Evolutionary conservation across 106 monocot genomes (phyloP).

Genomic region (Allium cepa): DNA sequence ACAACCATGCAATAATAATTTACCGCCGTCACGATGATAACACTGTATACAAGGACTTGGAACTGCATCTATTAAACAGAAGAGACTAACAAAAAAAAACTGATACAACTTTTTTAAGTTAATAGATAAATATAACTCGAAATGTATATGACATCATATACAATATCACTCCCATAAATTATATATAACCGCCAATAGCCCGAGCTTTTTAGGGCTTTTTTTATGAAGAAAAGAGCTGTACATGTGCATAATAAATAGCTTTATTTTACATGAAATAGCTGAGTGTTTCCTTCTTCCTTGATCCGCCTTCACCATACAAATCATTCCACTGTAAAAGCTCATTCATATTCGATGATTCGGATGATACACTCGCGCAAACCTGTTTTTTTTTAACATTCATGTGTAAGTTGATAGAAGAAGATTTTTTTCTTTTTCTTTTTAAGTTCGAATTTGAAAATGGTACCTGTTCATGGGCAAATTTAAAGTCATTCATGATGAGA

Average conservation of each 20-base stretch:
- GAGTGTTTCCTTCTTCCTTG: constrained; percentile 52
- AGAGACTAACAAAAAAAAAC: too few relatives aligned
- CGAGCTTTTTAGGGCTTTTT: constrained; percentile 2
- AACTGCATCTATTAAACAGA: too few relatives aligned
- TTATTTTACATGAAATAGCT: constrained; percentile 55
- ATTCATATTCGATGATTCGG: constrained; percentile 45
- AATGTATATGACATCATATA: constrained; percentile 12
- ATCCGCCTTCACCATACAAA: constrained; percentile 58
- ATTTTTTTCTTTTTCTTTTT: background rate
- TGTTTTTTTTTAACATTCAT: background rate
- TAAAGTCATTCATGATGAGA: constrained; percentile 44
- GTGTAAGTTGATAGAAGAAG: too few relatives aligned
- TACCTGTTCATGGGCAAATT: constrained; percentile 56
- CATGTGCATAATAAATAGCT: background rate
- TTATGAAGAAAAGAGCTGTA: background rate
- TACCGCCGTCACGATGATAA: too few relatives aligned
- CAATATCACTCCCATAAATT: constrained; percentile 2
- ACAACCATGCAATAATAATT: too few relatives aligned
- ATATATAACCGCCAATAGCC: background rate
- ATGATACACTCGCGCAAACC: constrained; percentile 58
- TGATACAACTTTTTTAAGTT: too few relatives aligned
- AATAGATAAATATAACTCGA: background rate
- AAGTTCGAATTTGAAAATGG: background rate
- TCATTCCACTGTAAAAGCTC: constrained; percentile 68
- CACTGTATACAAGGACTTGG: too few relatives aligned